Percentiles rank a stretch among this genome's conserved stretches.
phyloP scores from a whole-genome alignment of 495 filamentous ascomycete genomes.

The Penicillium tannophilum region DNA sequence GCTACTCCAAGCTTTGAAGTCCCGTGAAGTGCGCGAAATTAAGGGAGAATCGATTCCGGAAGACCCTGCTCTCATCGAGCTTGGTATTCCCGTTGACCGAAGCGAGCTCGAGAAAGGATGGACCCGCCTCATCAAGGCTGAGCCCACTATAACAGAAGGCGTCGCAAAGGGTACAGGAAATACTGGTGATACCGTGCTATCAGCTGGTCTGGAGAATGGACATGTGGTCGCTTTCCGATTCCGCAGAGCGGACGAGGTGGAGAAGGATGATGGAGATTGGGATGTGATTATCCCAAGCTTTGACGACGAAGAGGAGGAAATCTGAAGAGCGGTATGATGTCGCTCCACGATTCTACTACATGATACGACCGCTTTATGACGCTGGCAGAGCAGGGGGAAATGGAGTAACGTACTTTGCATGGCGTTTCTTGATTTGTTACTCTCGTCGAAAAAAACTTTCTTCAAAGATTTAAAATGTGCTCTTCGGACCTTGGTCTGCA shows the following conservation, averaged over 20 bases:
- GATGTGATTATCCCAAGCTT: slow-evolving; percentile 63
- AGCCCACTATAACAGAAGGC: neutral
- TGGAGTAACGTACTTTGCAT: neutral
- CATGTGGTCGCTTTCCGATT: slow-evolving; percentile 73
- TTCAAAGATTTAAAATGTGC: too few relatives aligned
- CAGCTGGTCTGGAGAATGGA: slow-evolving; percentile 57
- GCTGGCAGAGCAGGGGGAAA: neutral
- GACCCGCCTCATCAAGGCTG: slow-evolving; percentile 40
- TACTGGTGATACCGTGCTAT: slow-evolving; percentile 42
- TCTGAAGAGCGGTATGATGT: neutral
- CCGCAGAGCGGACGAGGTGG: slow-evolving; percentile 26
- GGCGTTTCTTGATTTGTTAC: neutral
- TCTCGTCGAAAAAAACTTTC: neutral
- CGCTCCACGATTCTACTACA: neutral
- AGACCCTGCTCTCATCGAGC: slow-evolving; percentile 49
- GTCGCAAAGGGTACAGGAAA: slow-evolving; percentile 23
- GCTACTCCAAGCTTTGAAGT: slow-evolving; percentile 58
- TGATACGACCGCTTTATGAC: neutral
- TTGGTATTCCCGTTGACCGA: slow-evolving; percentile 56
- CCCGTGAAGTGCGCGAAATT: slow-evolving; percentile 43
- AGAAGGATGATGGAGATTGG: slow-evolving; percentile 54
- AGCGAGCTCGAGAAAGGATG: slow-evolving; percentile 62
- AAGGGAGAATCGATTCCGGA: slow-evolving; percentile 51
- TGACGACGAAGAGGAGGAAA: slow-evolving; percentile 53
- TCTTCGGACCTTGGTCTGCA: too few relatives aligned